These are phyloP conservation scores for Penicillium aurantiogriseum DNA, from an alignment of 2,329 filamentous ascomycete species.

Conservation along the genomic window DNA sequence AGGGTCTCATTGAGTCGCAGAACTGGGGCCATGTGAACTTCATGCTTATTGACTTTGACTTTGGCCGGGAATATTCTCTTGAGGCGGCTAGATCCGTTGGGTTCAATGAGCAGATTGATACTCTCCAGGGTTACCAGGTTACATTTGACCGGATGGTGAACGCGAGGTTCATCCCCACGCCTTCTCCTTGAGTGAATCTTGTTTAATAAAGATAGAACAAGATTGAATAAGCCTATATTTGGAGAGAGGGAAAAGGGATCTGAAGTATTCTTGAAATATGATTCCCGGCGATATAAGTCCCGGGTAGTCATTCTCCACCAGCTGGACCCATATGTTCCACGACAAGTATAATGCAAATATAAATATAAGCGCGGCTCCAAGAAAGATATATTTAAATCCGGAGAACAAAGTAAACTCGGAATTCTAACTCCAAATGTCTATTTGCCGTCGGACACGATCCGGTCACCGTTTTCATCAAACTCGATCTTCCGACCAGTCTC, in stretches of 20 bases:
- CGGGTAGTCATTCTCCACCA: no score
- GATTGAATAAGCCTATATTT: neutral
- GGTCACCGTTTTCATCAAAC: constrained; percentile 39
- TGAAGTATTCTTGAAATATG: no score
- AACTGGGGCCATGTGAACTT: constrained; percentile 21
- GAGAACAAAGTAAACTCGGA: no score
- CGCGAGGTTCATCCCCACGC: constrained; percentile 25
- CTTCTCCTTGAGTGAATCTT: constrained; percentile 29
- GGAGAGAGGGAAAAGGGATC: no score
- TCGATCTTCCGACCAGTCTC: constrained; percentile 14
- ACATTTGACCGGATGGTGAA: constrained; percentile 25
- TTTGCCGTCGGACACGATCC: no score
- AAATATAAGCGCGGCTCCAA: no score
- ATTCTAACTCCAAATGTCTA: no score
- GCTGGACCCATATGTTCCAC: no score
- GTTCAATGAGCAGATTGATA: constrained; percentile 23
- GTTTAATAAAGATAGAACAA: neutral
- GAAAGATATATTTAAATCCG: no score
- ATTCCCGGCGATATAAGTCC: no score
- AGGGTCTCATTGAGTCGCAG: constrained; percentile 14
- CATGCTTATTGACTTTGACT: constrained; percentile 24
- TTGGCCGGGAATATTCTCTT: constrained; percentile 22
- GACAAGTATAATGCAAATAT: no score
- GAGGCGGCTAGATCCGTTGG: constrained; percentile 18
- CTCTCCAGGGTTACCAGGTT: constrained; percentile 16